Conservation (phyloP, 345 rosid species). For the Linum trigynum region DNA sequence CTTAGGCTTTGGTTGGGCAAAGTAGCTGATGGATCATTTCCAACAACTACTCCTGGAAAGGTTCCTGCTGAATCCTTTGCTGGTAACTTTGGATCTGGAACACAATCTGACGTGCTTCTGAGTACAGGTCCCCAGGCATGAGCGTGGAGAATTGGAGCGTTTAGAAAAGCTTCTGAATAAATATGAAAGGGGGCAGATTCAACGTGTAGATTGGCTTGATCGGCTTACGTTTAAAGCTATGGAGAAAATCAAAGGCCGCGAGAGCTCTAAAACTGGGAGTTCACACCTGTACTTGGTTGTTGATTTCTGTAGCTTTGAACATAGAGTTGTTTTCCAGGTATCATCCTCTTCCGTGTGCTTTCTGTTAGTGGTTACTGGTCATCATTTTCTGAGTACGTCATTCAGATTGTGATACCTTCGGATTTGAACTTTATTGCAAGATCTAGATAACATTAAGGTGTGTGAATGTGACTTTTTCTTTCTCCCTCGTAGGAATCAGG, state of each 20-base stretch:
- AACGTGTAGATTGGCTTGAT: conserved; percentile 82
- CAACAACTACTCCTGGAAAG: conserved; percentile 92
- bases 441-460: not conserved
- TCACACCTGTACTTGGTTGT: conserved; percentile 66
- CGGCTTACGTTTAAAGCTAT: conserved; percentile 73
- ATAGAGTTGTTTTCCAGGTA: conserved; percentile 96
- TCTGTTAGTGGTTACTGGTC: not conserved
- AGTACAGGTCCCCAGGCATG: conserved; percentile 78
- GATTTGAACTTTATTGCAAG: not conserved
- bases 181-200: conserved; percentile 88
- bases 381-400: not conserved
- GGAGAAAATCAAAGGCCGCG: conserved; percentile 73
- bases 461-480: conserved; percentile 1
- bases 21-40: conserved; percentile 86
- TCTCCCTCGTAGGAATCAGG: conserved; percentile 62
- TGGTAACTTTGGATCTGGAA: conserved; percentile 1
- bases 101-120: not conserved
- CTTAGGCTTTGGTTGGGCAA: conserved; percentile 88
- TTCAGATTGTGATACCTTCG: not conserved
- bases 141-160: conserved; percentile 91
- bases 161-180: conserved; percentile 85
- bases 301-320: conserved; percentile 89
- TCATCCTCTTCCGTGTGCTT: not conserved
- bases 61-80: conserved; percentile 30
- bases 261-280: conserved; percentile 59